A percentile compares a stretch with the other conserved stretches of the same genome.
Conservation (phyloP, 179 eudicot species). For the Beta corolliflora region DNA sequence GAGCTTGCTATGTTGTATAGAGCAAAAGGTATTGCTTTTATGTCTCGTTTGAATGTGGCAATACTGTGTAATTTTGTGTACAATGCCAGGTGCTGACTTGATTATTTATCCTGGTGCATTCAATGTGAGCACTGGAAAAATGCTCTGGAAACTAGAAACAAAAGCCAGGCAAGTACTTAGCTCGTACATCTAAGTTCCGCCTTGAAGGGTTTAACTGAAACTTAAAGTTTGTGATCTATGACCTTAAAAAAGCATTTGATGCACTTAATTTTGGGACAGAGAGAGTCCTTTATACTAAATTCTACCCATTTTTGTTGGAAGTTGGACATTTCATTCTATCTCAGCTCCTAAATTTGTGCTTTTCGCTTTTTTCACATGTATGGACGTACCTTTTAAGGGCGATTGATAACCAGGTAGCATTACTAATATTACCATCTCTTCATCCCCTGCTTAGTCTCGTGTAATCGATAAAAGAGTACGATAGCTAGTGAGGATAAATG, state of each 20-base stretch:
- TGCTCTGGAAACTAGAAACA: slow-evolving; percentile 56
- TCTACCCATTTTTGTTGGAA: neutral
- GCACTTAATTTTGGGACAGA: neutral
- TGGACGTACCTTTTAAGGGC: slow-evolving; percentile 20
- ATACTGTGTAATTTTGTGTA: neutral
- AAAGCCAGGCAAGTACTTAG: slow-evolving; percentile 20
- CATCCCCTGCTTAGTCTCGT: neutral
- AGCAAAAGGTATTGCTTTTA: slow-evolving; percentile 37
- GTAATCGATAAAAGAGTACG: neutral
- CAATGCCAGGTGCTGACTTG: slow-evolving; percentile 27
- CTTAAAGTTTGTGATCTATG: too few species aligned
- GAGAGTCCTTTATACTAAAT: neutral
- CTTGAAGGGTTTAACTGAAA: neutral
- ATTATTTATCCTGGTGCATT: slow-evolving; percentile 40
- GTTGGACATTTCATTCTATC: neutral
- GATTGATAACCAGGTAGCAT: slow-evolving; percentile 25
- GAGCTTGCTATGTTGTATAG: slow-evolving; percentile 45
- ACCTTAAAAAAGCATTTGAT: neutral
- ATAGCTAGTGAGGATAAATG: neutral
- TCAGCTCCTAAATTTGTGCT: neutral
- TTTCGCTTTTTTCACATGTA: neutral
- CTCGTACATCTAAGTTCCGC: neutral
- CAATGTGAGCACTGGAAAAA: slow-evolving; percentile 52
- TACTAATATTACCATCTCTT: neutral
- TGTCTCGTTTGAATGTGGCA: neutral